phyloP scores from a whole-genome alignment of 1,284 basidiomycete genomes.

The Trametes pubescens region DNA sequence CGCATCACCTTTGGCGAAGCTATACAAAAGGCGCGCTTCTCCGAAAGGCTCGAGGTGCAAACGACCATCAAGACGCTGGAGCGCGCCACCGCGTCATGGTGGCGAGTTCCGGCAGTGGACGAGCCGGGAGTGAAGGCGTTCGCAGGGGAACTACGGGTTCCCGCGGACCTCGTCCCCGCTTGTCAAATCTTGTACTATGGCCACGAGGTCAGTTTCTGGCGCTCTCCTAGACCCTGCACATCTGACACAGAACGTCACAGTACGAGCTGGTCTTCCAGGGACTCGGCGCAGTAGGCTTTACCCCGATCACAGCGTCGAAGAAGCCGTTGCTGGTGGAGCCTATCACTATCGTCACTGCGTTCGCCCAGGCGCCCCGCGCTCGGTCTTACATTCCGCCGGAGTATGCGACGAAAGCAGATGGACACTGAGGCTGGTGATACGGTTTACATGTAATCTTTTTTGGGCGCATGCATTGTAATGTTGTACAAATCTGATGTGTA shows the following conservation, averaged over 20 bases:
- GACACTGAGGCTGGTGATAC: not conserved
- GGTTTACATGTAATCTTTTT: not conserved
- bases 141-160: constrained; percentile 33
- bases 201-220: constrained; percentile 28
- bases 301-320: constrained; percentile 8
- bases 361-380: constrained; percentile 29
- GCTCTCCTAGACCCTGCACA: not conserved
- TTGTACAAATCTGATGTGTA: not conserved
- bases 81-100: constrained; percentile 32
- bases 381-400: constrained; percentile 26
- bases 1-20: constrained; percentile 26
- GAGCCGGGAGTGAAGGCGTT: constrained; percentile 7
- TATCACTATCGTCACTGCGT: constrained; percentile 35
- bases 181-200: constrained; percentile 35
- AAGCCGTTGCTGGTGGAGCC: constrained; percentile 26
- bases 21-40: constrained; percentile 21
- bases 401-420: constrained; percentile 11
- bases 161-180: constrained; percentile 28
- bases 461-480: not conserved
- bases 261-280: constrained; percentile 32
- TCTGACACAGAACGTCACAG: constrained; percentile 13
- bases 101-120: constrained; percentile 12
- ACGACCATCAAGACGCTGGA: constrained; percentile 20
- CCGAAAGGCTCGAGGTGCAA: constrained; percentile 18
- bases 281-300: constrained; percentile 33